Base-by-base conservation (phyloP, 1,284 basidiomycete genomes). In the Naganishia sp. region DNA sequence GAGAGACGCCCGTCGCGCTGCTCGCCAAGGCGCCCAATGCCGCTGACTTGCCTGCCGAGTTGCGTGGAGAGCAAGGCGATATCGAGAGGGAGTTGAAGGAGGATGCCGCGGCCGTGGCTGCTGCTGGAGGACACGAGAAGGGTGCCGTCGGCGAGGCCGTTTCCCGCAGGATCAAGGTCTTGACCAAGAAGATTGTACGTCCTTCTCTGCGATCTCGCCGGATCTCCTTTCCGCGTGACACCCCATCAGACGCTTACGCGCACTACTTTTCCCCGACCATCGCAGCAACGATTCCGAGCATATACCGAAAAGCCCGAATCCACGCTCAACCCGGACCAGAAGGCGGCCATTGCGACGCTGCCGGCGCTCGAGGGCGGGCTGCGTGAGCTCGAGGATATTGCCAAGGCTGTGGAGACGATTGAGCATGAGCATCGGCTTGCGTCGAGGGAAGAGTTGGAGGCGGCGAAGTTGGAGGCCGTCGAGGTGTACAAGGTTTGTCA, bases 311-410 rank as follows among this genome's bases (percentile, higher is more conserved):
- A 84, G 35, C 84, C 86, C n/a, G 76, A 82, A 1, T 85, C 86
- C 53, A 87, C 87, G 71, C 83, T 94, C 62, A 90, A 94, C 71
- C 89, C 90, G 31, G 92, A 94, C 77, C 92, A 94, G 79, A 87
- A 84, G 71, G 84, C 86, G 39, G 83, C 84, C 0, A 73, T 92
- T 60, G 87, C 85, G 69, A 86, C 84, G 25, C 84, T 94, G 47
- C 85, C 91, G 6, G 81, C 82, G 11, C 82, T 93, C 45, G 90
- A 93, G 74, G 88, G 86, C 6, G 82, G 87, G 28, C 84, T 86
- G 70, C 90, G 89, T 72, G 92, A 94, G 73, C 81, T 94, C 17
- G 86, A 86, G 51, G 90, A 92, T 68, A 84, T 92, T 49, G 88
- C 87, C 77, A 90, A 89, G 76, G 85, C 83, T 47, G 83, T 92